Base-by-base conservation (phyloP, 2,329 filamentous ascomycete genomes). In the Alternaria viburni region DNA sequence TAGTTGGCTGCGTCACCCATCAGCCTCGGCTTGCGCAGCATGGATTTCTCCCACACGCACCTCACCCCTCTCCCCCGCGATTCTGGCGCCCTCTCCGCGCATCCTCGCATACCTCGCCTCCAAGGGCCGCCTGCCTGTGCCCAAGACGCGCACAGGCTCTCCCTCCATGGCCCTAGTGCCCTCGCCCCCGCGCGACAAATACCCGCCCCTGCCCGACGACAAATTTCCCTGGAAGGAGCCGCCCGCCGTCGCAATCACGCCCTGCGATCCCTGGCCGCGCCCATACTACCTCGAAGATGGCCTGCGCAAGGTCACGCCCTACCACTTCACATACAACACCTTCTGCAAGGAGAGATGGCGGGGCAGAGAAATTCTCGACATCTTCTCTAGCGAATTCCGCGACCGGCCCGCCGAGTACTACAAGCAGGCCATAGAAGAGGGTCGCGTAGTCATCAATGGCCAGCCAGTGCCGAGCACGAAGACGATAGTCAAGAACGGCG, bases 271-370 rank as follows among this genome's bases (percentile, higher is more conserved):
- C 2, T 89, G 86, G 85, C 87, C 87, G 50, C 83, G 84, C 60
- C 93, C 93, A 1, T 98, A 97, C 81, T 91, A 91, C 73, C 85
- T 97, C 66, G 91, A 97, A 72, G 90, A 91, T 70, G 93, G 92
- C 9, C 83, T 99, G 65, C 90, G 94, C 54, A 90, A 93, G 67
- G 91, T 97, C 30, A 86, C 86, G 46, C 95, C 95, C 4, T 98
- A 99, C 77, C 89, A 96, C 78, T 97, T 87, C 79, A 97, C 94
- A 3, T 97, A 97, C 84, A 96, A 97, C 77, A 97, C 95, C 0
- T 93, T 89, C 82, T 96, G 92, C 84, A 99, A 98, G 81, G 87
- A 97, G 82, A 87, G 96, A 79, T 99, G 96, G 96, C 88, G 95
- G 58, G 92, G 90, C 30, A 86, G 93, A 41, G 86, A 87, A 64